phyloP scores from a whole-genome alignment of 2,329 filamentous ascomycete genomes.

The Gnomoniopsis smithogilvyi region DNA sequence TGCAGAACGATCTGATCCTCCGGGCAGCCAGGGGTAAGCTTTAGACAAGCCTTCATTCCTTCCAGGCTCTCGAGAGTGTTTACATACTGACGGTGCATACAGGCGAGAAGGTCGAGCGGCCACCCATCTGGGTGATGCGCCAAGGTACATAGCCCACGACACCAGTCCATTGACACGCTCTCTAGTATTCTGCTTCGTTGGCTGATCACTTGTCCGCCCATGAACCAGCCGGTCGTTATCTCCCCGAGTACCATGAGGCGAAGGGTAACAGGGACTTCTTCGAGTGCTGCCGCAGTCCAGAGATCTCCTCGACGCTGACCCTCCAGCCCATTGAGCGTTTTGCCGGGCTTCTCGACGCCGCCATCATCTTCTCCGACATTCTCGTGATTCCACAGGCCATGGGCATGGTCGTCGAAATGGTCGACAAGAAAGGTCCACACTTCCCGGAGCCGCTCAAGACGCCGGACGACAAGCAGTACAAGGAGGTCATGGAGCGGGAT shows the following conservation, averaged over 20 bases:
- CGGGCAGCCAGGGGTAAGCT: slow-evolving; percentile 80
- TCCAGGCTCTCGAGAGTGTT: not conserved
- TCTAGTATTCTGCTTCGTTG: slow-evolving; percentile 3
- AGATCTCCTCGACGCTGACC: slow-evolving; percentile 89
- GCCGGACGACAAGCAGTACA: slow-evolving; percentile 81
- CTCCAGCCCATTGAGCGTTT: slow-evolving; percentile 94
- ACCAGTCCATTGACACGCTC: slow-evolving; percentile 17
- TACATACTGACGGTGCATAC: slow-evolving; percentile 18
- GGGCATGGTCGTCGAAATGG: slow-evolving; percentile 98
- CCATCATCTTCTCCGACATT: slow-evolving; percentile 99
- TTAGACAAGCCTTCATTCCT: not conserved
- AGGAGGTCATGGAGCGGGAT: slow-evolving; percentile 67
- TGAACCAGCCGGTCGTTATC: slow-evolving; percentile 79
- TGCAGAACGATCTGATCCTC: slow-evolving; percentile 91
- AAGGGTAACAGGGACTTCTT: slow-evolving; percentile 94
- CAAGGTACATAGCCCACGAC: slow-evolving; percentile 63
- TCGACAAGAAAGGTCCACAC: slow-evolving; percentile 89
- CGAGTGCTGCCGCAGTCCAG: slow-evolving; percentile 90
- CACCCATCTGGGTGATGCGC: slow-evolving; percentile 99
- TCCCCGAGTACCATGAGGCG: slow-evolving; percentile 95
- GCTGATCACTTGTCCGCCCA: slow-evolving; percentile 11
- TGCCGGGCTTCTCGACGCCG: slow-evolving; percentile 85
- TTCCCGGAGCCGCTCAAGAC: slow-evolving; percentile 81
- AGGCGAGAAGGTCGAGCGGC: slow-evolving; percentile 89
- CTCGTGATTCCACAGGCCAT: slow-evolving; percentile 96